Evolutionary conservation across 345 rosid species (phyloP).

Genomic region (Eutrema heterophyllum): DNA sequence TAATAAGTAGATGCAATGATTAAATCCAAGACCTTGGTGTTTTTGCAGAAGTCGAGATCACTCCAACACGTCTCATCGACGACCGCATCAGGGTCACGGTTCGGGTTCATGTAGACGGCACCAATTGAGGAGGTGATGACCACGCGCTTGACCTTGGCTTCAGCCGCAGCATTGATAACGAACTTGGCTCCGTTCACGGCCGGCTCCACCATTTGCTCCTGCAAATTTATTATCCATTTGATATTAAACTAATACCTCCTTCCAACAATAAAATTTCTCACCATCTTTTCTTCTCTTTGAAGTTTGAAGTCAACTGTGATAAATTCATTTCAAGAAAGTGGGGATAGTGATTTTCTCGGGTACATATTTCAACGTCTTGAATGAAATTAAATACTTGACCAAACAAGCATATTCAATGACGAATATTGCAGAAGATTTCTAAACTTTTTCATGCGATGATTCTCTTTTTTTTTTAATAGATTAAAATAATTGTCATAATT

Average conservation of each 20-base stretch:
- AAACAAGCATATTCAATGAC: background rate
- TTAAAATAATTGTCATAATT: background rate
- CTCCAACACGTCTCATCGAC: constrained; percentile 98
- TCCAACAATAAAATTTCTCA: background rate
- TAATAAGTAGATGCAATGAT: background rate
- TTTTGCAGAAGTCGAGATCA: constrained; percentile 94
- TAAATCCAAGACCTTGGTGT: constrained; percentile 54
- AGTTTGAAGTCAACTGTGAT: background rate
- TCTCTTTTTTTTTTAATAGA: background rate
- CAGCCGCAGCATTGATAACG: constrained; percentile 75
- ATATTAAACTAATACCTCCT: no score
- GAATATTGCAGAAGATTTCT: background rate
- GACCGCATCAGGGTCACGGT: constrained; percentile 61
- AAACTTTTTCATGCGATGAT: background rate
- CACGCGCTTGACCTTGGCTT: constrained; percentile 74
- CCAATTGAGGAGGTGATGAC: constrained; percentile 96
- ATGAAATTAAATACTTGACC: background rate
- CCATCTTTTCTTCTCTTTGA: background rate
- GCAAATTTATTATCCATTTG: background rate
- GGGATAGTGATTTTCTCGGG: background rate
- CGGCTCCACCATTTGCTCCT: constrained; percentile 99
- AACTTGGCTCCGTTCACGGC: constrained; percentile 84
- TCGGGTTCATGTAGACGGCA: constrained; percentile 91
- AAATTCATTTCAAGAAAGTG: background rate
- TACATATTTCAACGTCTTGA: background rate